Conservation (phyloP, 768 basidiomycete genomes). For the Lactarius akahatsu region DNA sequence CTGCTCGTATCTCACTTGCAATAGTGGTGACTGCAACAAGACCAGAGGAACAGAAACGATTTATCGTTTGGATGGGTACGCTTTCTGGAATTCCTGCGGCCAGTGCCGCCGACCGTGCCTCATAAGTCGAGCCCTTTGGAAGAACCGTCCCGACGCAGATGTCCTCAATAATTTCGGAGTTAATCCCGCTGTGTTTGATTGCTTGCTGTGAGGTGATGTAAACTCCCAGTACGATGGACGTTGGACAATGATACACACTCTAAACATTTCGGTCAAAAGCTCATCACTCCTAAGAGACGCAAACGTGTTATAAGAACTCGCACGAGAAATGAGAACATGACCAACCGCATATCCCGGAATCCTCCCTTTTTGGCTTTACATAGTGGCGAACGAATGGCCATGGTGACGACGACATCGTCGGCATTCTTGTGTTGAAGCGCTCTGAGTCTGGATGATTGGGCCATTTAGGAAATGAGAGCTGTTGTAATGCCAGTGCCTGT, state of each 20-base stretch:
- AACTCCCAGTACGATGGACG: slow-evolving; percentile 22
- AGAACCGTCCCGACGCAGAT: slow-evolving; percentile 80
- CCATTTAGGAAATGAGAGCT: slow-evolving; percentile 30
- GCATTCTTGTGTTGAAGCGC: slow-evolving; percentile 57
- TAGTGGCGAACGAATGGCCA: slow-evolving; percentile 74
- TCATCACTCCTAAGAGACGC: slow-evolving; percentile 61
- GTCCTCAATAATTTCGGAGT: slow-evolving; percentile 67
- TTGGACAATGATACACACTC: slow-evolving; percentile 41
- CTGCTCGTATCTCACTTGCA: slow-evolving; percentile 69
- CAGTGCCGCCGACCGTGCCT: slow-evolving; percentile 70
- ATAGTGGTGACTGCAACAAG: slow-evolving; percentile 82
- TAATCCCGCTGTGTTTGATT: slow-evolving; percentile 55
- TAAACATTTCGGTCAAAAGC: slow-evolving; percentile 78
- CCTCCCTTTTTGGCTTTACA: slow-evolving; percentile 78
- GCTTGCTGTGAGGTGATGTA: slow-evolving; percentile 45
- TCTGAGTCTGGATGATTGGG: slow-evolving; percentile 42
- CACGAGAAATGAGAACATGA: slow-evolving; percentile 20
- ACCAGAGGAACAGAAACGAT: slow-evolving; percentile 82
- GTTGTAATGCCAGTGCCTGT: slow-evolving; percentile 41
- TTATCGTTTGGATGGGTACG: slow-evolving; percentile 71
- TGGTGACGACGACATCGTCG: slow-evolving; percentile 80
- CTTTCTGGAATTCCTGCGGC: slow-evolving; percentile 80
- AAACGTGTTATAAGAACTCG: not conserved
- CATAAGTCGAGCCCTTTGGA: slow-evolving; percentile 62
- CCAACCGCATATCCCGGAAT: slow-evolving; percentile 65